Evolutionary conservation across 306 rosid species (phyloP).

Genomic region (Castanea crenata): DNA sequence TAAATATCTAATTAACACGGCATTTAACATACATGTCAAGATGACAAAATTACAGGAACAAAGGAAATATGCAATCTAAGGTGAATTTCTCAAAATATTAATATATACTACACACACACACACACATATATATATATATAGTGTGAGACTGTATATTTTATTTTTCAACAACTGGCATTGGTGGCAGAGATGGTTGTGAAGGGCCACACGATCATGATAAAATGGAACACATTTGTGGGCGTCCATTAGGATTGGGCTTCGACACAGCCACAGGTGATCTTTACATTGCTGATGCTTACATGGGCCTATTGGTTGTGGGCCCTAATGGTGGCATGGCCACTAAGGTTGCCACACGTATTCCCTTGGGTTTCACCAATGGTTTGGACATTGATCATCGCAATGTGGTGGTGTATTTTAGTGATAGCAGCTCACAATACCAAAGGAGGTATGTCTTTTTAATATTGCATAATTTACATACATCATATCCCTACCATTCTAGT

Average conservation of each 20-base stretch:
- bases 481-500: too few species aligned
- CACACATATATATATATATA: too few species aligned
- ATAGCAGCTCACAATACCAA: constrained; percentile 50
- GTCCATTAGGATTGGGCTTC: constrained; percentile 71
- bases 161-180: not conserved
- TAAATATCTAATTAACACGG: too few species aligned
- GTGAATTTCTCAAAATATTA: too few species aligned
- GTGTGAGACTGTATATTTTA: too few species aligned
- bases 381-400: constrained; percentile 55
- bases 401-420: constrained; percentile 59
- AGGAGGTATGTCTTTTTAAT: constrained; percentile 47
- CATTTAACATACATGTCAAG: too few species aligned
- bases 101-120: too few species aligned
- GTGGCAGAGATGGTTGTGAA: constrained; percentile 53
- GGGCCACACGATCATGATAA: constrained; percentile 39
- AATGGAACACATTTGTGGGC: constrained; percentile 66
- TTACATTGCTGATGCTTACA: constrained; percentile 76
- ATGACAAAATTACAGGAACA: too few species aligned
- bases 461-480: too few species aligned
- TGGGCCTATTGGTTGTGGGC: constrained; percentile 60
- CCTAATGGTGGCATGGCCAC: constrained; percentile 46
- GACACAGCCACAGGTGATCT: constrained; percentile 36
- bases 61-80: too few species aligned
- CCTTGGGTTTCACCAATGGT: constrained; percentile 49
- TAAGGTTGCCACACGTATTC: constrained; percentile 13